phyloP scores from a whole-genome alignment of 2,329 filamentous ascomycete genomes.

The Fusarium sp. region DNA sequence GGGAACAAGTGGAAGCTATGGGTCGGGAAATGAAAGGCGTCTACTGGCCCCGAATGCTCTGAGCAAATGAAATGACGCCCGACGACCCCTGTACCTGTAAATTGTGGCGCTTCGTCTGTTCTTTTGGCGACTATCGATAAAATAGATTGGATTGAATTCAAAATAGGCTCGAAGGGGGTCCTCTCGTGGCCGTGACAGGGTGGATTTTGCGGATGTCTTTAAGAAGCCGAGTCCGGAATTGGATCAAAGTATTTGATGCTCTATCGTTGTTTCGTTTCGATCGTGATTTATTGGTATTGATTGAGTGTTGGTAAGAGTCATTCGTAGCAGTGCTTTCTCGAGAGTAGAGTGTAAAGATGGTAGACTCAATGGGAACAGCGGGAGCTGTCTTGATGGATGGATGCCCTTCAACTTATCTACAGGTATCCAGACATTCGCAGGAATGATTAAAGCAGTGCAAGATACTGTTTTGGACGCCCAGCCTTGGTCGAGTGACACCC shows the following conservation, averaged over 20 bases:
- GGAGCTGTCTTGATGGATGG: conserved; percentile 12
- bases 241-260: conserved; percentile 6
- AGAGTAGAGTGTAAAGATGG: neutral
- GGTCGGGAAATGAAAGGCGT: conserved; percentile 41
- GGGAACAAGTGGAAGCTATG: conserved; percentile 1
- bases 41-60: conserved; percentile 20
- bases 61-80: conserved; percentile 20
- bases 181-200: conserved; percentile 25
- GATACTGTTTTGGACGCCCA: conserved; percentile 19
- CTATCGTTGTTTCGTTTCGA: conserved; percentile 40
- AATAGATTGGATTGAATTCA: conserved; percentile 1
- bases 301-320: neutral
- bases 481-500: conserved; percentile 2
- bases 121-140: conserved; percentile 22
- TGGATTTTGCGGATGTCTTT: conserved; percentile 21
- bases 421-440: conserved; percentile 22
- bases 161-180: conserved; percentile 14
- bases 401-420: conserved; percentile 34
- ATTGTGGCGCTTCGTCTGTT: conserved; percentile 28
- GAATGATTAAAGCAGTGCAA: conserved; percentile 28
- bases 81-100: conserved; percentile 13
- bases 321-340: conserved; percentile 5
- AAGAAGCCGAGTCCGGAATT: conserved; percentile 29
- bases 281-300: neutral
- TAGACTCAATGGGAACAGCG: conserved; percentile 2